These are phyloP conservation scores for Penicillium atrosanguineum DNA, from an alignment of 495 filamentous ascomycete genomes.

Conservation along the genomic window DNA sequence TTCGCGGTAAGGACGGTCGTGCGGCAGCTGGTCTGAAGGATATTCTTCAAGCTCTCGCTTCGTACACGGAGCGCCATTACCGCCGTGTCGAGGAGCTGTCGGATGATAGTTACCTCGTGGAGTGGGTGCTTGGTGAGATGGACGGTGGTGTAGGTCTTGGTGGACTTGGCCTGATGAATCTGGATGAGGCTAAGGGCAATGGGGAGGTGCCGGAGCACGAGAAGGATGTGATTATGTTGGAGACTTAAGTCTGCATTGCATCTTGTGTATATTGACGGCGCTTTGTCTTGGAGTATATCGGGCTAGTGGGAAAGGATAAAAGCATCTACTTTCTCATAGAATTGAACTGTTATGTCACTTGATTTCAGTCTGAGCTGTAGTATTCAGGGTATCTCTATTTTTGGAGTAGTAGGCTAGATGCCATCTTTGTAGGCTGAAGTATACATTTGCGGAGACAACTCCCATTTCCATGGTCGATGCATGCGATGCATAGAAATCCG, in stretches of 20 bases:
- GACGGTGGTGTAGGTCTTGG: constrained; percentile 58
- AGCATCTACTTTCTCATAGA: constrained; percentile 29
- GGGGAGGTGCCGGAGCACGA: constrained; percentile 36
- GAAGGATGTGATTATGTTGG: constrained; percentile 47
- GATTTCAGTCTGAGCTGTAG: not conserved
- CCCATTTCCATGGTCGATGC: constrained; percentile 10
- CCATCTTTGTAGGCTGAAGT: not conserved
- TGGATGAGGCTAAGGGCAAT: constrained; percentile 13
- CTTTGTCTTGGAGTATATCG: constrained; percentile 25
- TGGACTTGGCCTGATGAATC: constrained; percentile 37
- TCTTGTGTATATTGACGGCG: constrained; percentile 31
- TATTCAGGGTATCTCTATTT: constrained; percentile 25
- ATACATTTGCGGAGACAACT: not conserved
- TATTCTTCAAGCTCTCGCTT: constrained; percentile 74
- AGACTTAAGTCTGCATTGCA: constrained; percentile 23
- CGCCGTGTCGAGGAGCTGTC: constrained; percentile 79
- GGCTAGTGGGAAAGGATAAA: constrained; percentile 26
- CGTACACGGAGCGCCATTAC: constrained; percentile 91
- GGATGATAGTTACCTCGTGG: constrained; percentile 93
- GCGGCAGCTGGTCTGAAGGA: constrained; percentile 71
- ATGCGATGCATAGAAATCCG: not conserved
- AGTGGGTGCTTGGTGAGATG: constrained; percentile 93
- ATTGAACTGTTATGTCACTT: constrained; percentile 13
- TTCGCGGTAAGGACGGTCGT: constrained; percentile 33
- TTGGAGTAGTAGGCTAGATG: not conserved